Percentiles rank a stretch among this genome's conserved stretches.
phyloP scores from a whole-genome alignment of 441 rosid genomes.

The Adansonia rubrostipa region DNA sequence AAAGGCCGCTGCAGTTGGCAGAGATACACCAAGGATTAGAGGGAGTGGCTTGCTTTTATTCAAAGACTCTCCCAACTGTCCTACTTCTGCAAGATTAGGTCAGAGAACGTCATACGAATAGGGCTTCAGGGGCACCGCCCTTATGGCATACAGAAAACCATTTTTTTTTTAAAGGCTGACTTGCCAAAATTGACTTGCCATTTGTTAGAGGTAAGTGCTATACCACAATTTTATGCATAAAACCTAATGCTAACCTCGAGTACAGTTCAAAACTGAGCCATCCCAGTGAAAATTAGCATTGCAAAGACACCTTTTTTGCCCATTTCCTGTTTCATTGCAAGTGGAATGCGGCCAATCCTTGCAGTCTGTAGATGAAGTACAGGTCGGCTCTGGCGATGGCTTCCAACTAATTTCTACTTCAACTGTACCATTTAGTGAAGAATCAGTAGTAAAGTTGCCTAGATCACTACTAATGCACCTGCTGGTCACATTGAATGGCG shows the following conservation, averaged over 20 bases:
- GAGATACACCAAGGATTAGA: slow-evolving; percentile 33
- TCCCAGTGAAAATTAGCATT: slow-evolving; percentile 49
- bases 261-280: slow-evolving; percentile 48
- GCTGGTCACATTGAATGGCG: slow-evolving; percentile 46
- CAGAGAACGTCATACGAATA: not conserved
- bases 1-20: slow-evolving; percentile 35
- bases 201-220: not conserved
- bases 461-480: slow-evolving; percentile 32
- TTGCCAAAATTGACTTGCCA: not conserved
- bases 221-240: slow-evolving; percentile 9
- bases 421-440: slow-evolving; percentile 26
- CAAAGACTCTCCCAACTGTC: not conserved
- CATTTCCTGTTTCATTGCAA: slow-evolving; percentile 45
- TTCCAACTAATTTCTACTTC: slow-evolving; percentile 67
- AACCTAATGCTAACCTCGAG: slow-evolving; percentile 41
- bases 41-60: slow-evolving; percentile 34
- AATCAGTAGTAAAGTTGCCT: not conserved
- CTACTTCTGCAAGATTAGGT: slow-evolving; percentile 36
- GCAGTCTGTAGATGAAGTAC: slow-evolving; percentile 54
- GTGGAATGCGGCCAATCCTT: slow-evolving; percentile 65
- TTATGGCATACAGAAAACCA: not conserved
- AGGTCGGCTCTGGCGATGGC: slow-evolving; percentile 59
- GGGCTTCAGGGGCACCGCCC: not conserved
- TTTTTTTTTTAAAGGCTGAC: too few species aligned
- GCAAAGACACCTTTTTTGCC: slow-evolving; percentile 55